Percentiles rank a stretch among this genome's conserved stretches.
Conservation (phyloP, 2,329 filamentous ascomycete species). For the Macrophomina phaseolina region DNA sequence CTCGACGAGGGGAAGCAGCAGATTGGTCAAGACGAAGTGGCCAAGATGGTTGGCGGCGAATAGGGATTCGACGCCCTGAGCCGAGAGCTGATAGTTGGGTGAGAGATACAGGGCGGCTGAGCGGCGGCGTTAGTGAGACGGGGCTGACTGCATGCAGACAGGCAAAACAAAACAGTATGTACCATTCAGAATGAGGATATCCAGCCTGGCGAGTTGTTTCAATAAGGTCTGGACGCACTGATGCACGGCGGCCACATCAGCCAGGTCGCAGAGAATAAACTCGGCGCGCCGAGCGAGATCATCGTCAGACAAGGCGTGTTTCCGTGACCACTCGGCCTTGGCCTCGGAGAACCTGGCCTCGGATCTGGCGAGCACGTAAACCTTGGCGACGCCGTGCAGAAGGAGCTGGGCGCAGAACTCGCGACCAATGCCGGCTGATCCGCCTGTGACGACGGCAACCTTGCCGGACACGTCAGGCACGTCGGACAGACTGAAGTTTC, state of each 20-base stretch:
- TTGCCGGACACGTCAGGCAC: conserved; percentile 36
- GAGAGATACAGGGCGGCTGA: conserved; percentile 31
- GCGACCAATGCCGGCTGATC: conserved; percentile 40
- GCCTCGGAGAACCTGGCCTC: conserved; percentile 34
- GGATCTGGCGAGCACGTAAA: conserved; percentile 39
- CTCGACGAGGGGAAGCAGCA: conserved; percentile 29
- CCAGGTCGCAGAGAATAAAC: conserved; percentile 42
- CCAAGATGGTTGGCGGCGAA: conserved; percentile 33
- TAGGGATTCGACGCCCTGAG: conserved; percentile 31
- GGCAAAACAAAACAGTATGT: conserved; percentile 3
- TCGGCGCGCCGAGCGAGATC: conserved; percentile 32
- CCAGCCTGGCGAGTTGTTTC: conserved; percentile 34
- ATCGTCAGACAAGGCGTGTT: conserved; percentile 30
- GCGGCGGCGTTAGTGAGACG: not conserved
- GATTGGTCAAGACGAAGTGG: conserved; percentile 31
- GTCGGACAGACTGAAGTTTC: conserved; percentile 37
- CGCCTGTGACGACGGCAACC: conserved; percentile 41
- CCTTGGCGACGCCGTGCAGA: conserved; percentile 37
- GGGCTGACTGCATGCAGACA: conserved; percentile 19
- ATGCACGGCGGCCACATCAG: conserved; percentile 35
- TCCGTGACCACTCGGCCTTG: conserved; percentile 34
- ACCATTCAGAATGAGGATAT: conserved; percentile 37
- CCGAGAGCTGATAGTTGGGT: conserved; percentile 34
- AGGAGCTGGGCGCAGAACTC: conserved; percentile 42
- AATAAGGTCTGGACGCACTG: conserved; percentile 34